phyloP scores from a whole-genome alignment of 2,329 filamentous ascomycete species.

The Aureobasidium namibiae region DNA sequence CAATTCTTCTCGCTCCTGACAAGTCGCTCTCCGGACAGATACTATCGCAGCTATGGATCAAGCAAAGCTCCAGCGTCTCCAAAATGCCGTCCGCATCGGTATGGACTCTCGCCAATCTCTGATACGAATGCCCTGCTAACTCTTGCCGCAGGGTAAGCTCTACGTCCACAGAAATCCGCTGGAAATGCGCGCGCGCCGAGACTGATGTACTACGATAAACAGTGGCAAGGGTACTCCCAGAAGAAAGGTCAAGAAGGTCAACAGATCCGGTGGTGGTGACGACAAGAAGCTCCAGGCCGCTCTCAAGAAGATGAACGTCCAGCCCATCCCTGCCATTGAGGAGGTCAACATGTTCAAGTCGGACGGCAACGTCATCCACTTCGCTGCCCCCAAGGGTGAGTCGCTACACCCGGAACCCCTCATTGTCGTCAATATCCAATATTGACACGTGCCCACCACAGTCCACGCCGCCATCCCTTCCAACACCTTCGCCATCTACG shows the following conservation, averaged over 20 bases:
- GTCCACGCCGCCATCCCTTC: constrained; percentile 94
- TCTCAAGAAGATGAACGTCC: constrained; percentile 99
- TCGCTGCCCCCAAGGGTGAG: constrained; percentile 92
- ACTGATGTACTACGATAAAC: constrained; percentile 20
- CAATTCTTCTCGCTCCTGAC: not conserved
- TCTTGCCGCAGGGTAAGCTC: constrained; percentile 25
- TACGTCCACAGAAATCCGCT: not conserved
- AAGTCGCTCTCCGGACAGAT: not conserved
- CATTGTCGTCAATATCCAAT: not conserved
- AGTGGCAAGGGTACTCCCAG: constrained; percentile 97
- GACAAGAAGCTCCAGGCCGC: constrained; percentile 99
- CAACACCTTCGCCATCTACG: constrained; percentile 99
- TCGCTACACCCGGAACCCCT: constrained; percentile 18
- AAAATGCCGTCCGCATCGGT: constrained; percentile 63
- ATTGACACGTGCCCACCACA: constrained; percentile 32
- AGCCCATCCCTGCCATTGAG: constrained; percentile 98
- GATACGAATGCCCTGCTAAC: constrained; percentile 19
- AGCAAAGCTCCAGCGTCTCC: constrained; percentile 59
- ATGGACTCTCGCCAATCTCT: constrained; percentile 28
- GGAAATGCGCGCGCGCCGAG: not conserved
- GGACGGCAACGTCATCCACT: constrained; percentile 99
- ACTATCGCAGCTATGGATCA: constrained; percentile 42
- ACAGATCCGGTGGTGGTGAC: constrained; percentile 84
- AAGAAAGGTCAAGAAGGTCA: constrained; percentile 97
- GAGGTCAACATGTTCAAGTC: constrained; percentile 99